phyloP scores from a whole-genome alignment of 805 yeast species.

The Torulaspora gathmanii region DNA sequence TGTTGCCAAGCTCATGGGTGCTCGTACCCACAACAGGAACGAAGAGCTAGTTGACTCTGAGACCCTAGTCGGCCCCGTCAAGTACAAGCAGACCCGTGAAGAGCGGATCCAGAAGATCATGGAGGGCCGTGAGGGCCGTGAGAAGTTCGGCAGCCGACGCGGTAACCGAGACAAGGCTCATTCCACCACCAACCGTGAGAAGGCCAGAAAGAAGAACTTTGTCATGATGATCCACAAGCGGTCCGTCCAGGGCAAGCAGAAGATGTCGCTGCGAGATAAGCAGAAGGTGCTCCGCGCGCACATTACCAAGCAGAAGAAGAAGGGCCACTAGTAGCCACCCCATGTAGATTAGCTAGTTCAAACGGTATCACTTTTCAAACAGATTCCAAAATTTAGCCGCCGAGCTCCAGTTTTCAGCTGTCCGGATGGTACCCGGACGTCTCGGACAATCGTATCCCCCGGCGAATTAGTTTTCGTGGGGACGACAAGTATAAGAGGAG shows the following conservation, averaged over 20 bases:
- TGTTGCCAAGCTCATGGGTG: constrained; percentile 70
- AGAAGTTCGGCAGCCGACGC: constrained; percentile 80
- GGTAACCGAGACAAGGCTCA: constrained; percentile 73
- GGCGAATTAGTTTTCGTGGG: background rate
- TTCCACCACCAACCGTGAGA: constrained; percentile 92
- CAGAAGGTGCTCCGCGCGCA: constrained; percentile 85
- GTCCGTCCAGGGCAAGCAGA: constrained; percentile 90
- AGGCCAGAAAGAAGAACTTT: constrained; percentile 96
- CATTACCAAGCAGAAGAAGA: constrained; percentile 84
- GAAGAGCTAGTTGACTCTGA: constrained; percentile 86
- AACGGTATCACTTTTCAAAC: background rate
- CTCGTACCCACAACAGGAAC: constrained; percentile 37
- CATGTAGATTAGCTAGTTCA: constrained; percentile 7
- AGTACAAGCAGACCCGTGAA: constrained; percentile 79
- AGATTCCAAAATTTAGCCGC: background rate
- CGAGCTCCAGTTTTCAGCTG: background rate
- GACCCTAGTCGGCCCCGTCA: constrained; percentile 65
- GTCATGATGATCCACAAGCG: constrained; percentile 97
- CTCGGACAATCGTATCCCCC: background rate
- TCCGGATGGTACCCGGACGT: background rate
- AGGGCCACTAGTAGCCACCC: constrained; percentile 47
- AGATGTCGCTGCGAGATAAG: constrained; percentile 83
- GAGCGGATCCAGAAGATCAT: constrained; percentile 81
- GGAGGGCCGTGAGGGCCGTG: constrained; percentile 93
- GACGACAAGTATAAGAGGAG: background rate